Conservation (phyloP, 768 basidiomycete species). For the Suillus plorans region DNA sequence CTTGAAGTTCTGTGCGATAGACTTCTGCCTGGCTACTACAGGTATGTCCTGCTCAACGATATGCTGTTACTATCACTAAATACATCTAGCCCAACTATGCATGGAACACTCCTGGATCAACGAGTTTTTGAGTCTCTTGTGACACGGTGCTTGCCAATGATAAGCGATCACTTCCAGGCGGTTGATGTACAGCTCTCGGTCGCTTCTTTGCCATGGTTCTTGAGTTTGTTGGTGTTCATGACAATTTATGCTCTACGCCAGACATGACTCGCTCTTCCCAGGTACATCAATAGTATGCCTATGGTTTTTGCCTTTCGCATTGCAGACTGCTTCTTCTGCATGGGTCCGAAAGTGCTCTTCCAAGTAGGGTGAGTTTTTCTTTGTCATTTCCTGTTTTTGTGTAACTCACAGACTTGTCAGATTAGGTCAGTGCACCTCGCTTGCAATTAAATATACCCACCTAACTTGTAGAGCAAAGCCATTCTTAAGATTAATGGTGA, state of each 20-base stretch:
- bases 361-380: conserved; percentile 78
- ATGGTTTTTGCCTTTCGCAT: conserved; percentile 98
- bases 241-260: background rate
- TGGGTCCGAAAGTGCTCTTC: conserved; percentile 98
- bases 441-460: conserved; percentile 2
- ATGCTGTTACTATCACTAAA: conserved; percentile 4
- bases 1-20: conserved; percentile 93
- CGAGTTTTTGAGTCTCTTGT: conserved; percentile 96
- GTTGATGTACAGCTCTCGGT: conserved; percentile 98
- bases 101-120: conserved; percentile 97
- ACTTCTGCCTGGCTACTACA: conserved; percentile 95
- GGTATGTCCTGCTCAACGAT: conserved; percentile 46
- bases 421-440: conserved; percentile 46
- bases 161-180: conserved; percentile 86
- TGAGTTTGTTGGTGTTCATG: conserved; percentile 75
- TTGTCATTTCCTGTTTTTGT: conserved; percentile 2
- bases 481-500: conserved; percentile 98
- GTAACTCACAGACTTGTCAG: conserved; percentile 32
- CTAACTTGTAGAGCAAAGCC: conserved; percentile 46
- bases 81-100: conserved; percentile 84
- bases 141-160: conserved; percentile 83
- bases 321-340: conserved; percentile 97
- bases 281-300: conserved; percentile 92
- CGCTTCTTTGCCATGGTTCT: conserved; percentile 96
- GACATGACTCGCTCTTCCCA: conserved; percentile 23